Base-by-base conservation (phyloP, 352 stramenopile genomes). In the Globisporangium perplexum region DNA sequence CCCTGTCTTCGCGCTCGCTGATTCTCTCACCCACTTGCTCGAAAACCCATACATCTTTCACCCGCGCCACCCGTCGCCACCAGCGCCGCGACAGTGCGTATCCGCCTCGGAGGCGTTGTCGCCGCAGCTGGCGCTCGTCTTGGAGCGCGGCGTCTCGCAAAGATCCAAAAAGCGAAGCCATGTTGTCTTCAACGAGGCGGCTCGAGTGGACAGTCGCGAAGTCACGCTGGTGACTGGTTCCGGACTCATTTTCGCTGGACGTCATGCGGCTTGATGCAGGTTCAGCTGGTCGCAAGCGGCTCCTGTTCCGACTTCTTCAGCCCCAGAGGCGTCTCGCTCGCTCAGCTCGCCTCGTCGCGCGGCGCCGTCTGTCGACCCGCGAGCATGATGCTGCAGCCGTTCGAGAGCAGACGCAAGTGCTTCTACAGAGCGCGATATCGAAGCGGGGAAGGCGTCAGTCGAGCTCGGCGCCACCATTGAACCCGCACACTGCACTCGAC, bases 331-430 rank as follows among this genome's bases (percentile, higher is more conserved):
- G 12, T n/a, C 24, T 35, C 43, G 18, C 31, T 18, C 18, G 23
- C 33, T 18, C 26, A 23, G 15, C 24, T 47, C 33, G 11, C 15
- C 18, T 41, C 39, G 10, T 44, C 22, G 15, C 18, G 20, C 20
- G 18, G 10, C 12, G 10, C 31, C 15, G 48, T 4, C 7, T 17
- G 48, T 5, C 20, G 35, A 39, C 39, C 46, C 39, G 71, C 49
- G 15, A 90, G 52, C 62, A 90, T 88, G 62, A 90, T 84, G 54
- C 76, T 90, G 57, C 72, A 88, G n/a, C 79, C 79, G 59, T 90
- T 90, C 14, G 74, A 82, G 26, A 90, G 63, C 45, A 71, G 63
- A 2, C 79, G 76, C 60, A 90, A 63, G 57, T 88, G 76, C 47
- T 66, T 79, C 72, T 87, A 18, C 15, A 45, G 22, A 36, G 4